Base-by-base conservation (phyloP, 768 basidiomycete species). In the Boletus bicolor region DNA sequence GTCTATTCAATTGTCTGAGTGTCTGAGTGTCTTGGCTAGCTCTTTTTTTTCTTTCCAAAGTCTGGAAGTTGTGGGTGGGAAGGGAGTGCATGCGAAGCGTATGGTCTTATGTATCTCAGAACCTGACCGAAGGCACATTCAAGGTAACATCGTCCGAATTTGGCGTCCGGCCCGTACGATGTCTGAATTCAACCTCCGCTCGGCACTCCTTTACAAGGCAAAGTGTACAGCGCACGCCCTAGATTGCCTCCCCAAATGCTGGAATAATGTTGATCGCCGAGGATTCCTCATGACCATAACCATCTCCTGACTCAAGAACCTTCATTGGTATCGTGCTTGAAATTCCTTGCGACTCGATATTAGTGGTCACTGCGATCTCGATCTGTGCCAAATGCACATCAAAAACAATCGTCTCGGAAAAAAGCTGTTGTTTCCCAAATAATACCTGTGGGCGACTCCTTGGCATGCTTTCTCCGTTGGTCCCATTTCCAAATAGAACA, bases 361-460 rank as follows among this genome's bases (percentile, higher is more conserved):
- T 39, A 5, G 41, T 32, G 34, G 19, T 48, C 35, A 44, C 34
- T 5, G 24, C 14, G 6, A 58, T 24, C 56, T 58, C 56, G 1
- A 59, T 21, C 57, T 58, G 14, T 34, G 10, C 28, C n/a, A 15
- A 14, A 11, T 41, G 14, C 52, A 35, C 34, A 26, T 46, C 28
- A 46, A 24, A n/a, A 43, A 28, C 14, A 35, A 36, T 45, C 14
- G 17, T 17, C 28, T 24, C 11, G n/a, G 30, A 21, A 50, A 26
- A 10, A 28, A 12, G 14, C 1, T 24, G 34, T 43, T 2, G 12
- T 4, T 10, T 36, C n/a, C 32, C 28, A 28, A 28, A 4, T 14
- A 28, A 36, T 61, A 56, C 60, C 53, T 61, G 60, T 11, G 41
- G 15, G 11, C n/a, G 46, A 45, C 28, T 28, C 26, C 43, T 48